Conservation (phyloP, 805 yeast genomes). For the Wickerhamiella azymoides region DNA sequence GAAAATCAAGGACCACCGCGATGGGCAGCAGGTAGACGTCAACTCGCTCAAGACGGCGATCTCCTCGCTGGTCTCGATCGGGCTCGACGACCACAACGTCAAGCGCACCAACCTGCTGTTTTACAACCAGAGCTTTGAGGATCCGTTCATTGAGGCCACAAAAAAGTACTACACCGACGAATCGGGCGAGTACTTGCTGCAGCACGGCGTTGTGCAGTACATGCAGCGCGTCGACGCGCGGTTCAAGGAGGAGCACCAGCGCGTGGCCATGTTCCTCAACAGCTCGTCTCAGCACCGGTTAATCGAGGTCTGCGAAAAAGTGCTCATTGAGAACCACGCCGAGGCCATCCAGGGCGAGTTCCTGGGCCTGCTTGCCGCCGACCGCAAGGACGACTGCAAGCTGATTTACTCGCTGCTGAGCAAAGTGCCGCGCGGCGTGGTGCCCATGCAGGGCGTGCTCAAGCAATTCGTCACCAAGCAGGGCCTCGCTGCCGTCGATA, state of each 20-base stretch:
- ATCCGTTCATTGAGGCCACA: slow-evolving; percentile 51
- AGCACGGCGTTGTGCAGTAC: slow-evolving; percentile 80
- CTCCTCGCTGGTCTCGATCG: slow-evolving; percentile 75
- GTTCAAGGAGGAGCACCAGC: slow-evolving; percentile 66
- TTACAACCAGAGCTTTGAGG: slow-evolving; percentile 69
- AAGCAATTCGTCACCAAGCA: slow-evolving; percentile 56
- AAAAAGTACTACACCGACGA: slow-evolving; percentile 48
- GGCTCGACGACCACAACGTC: slow-evolving; percentile 80
- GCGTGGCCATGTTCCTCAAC: slow-evolving; percentile 69
- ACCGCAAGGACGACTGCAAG: slow-evolving; percentile 55
- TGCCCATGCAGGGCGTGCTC: slow-evolving; percentile 59
- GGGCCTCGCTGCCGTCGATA: slow-evolving; percentile 48
- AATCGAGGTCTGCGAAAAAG: slow-evolving; percentile 59
- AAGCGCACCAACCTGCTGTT: slow-evolving; percentile 73
- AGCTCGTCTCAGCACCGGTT: slow-evolving; percentile 70
- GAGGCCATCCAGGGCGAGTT: slow-evolving; percentile 66
- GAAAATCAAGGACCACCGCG: slow-evolving; percentile 64
- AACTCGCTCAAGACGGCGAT: slow-evolving; percentile 57
- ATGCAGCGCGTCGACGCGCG: slow-evolving; percentile 74
- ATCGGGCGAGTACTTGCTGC: slow-evolving; percentile 47
- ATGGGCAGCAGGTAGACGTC: slow-evolving; percentile 59
- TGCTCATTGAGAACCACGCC: slow-evolving; percentile 68
- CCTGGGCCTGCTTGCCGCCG: slow-evolving; percentile 56
- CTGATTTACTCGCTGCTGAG: slow-evolving; percentile 64
- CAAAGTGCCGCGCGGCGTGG: slow-evolving; percentile 67